Base-by-base conservation (phyloP, 345 rosid genomes). In the Citrus trifoliata region DNA sequence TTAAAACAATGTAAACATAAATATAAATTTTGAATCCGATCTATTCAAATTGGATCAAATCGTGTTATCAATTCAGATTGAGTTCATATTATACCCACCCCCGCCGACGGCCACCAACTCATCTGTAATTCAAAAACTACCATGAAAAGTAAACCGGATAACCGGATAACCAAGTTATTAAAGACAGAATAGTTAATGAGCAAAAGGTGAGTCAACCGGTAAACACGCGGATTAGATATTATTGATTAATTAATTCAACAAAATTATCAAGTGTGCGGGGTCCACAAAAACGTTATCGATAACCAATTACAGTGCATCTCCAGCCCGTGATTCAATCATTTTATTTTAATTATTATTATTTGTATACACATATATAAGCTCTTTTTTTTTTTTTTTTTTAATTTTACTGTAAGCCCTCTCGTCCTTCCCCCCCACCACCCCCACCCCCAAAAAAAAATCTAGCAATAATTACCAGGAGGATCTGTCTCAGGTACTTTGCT, bases 401-500 rank as follows among this genome's bases (percentile, higher is more conserved):
- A 10, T 33, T 67, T 55, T n/a, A 16, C 13, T 56, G 5, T 12
- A 8, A 67, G 27, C 38, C 75, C 70, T 72, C 33, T 10, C 16
- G 48, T 25, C 25, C 10, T 5, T 1, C 37, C 35, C 35, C 35
- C 35, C 6, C 5, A 5, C 4, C 33, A 12, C 2, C 0, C 1
- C 6, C 35, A 6, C 37, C 1, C 0, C 4, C 4, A 33, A 33
- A 33, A 5, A 6, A 6, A n/a, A 62, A 40, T 46, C 37, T 30
- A 64, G 10, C 25, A 63, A 46, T 48, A 71, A 79, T 64, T 72
- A 65, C 46, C 30, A 35, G 80, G 80, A 77, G 80, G 80, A 69
- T 76, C 79, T 77, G 46, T 77, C 68, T 58, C 68, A 38, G 67
- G 67, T 70, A 35, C 25, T 10, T 28, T 40, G 7, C 25, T 60